phyloP scores from a whole-genome alignment of 805 yeast species.

The Hanseniaspora occidentalis region DNA sequence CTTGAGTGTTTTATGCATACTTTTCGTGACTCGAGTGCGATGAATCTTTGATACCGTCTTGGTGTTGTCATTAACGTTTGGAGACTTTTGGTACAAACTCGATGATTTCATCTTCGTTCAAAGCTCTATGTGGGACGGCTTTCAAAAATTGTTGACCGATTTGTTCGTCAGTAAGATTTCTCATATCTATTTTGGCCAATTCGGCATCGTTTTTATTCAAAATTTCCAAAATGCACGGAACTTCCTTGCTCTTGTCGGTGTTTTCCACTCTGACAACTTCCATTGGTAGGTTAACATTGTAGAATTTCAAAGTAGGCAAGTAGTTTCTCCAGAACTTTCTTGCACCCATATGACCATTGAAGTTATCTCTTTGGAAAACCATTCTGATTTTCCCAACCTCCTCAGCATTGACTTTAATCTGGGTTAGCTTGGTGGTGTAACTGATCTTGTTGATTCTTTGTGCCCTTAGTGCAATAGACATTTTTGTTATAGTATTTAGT shows the following conservation, averaged over 20 bases:
- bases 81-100: conserved; percentile 7
- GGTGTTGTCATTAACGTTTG: not conserved
- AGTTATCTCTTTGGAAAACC: conserved; percentile 34
- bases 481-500: not conserved
- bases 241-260: conserved; percentile 14
- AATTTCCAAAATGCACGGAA: conserved; percentile 19
- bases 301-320: conserved; percentile 69
- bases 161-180: conserved; percentile 32
- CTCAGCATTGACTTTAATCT: conserved; percentile 14
- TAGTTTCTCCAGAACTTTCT: conserved; percentile 63
- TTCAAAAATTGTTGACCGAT: conserved; percentile 47
- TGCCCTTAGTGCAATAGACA: not conserved
- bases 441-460: conserved; percentile 9
- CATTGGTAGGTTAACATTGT: conserved; percentile 61
- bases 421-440: conserved; percentile 18
- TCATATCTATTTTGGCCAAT: conserved; percentile 38
- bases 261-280: conserved; percentile 43
- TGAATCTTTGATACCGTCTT: too few relatives aligned
- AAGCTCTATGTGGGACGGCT: conserved; percentile 37
- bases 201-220: conserved; percentile 13
- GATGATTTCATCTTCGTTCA: conserved; percentile 33
- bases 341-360: conserved; percentile 52
- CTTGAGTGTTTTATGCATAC: too few relatives aligned
- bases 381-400: conserved; percentile 32
- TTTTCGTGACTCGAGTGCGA: too few relatives aligned